Conservation (phyloP, 768 basidiomycete genomes). For the Tylopilus rubrobrunneus region DNA sequence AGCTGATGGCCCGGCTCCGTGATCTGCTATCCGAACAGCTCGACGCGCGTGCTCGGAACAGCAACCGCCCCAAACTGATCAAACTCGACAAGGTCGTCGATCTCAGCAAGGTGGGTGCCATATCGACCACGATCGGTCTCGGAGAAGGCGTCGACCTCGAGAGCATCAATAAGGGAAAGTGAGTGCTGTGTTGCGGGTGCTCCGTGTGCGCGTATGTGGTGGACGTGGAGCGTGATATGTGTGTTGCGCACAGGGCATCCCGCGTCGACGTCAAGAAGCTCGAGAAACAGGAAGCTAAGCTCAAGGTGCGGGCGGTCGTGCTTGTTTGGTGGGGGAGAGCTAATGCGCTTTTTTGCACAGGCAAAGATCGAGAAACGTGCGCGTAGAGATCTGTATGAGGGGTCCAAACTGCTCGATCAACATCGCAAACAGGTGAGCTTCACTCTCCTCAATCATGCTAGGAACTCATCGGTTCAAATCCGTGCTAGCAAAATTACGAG, state of each 20-base stretch:
- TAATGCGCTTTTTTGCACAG: slow-evolving; percentile 32
- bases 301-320: slow-evolving; percentile 52
- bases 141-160: slow-evolving; percentile 85
- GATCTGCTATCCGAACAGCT: slow-evolving; percentile 65
- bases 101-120: slow-evolving; percentile 72
- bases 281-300: slow-evolving; percentile 95
- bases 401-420: slow-evolving; percentile 90
- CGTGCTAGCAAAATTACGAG: slow-evolving; percentile 87
- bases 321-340: not conserved
- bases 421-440: slow-evolving; percentile 77
- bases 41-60: slow-evolving; percentile 51
- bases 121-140: slow-evolving; percentile 77
- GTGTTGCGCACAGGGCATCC: slow-evolving; percentile 57
- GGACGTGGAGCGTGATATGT: not conserved
- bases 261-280: slow-evolving; percentile 93
- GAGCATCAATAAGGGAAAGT: slow-evolving; percentile 94
- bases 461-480: not conserved
- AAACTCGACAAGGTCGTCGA: slow-evolving; percentile 86
- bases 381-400: slow-evolving; percentile 87
- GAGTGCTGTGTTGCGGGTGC: slow-evolving; percentile 26
- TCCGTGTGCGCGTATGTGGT: not conserved
- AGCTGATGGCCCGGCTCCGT: slow-evolving; percentile 61
- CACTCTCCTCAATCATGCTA: not conserved
- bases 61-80: slow-evolving; percentile 61
- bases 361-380: slow-evolving; percentile 98